Evolutionary conservation across 176 grass and related monocot genomes (phyloP), one percentile per base, ranked within the genome.

Genomic region (Juncus inflexus): DNA sequence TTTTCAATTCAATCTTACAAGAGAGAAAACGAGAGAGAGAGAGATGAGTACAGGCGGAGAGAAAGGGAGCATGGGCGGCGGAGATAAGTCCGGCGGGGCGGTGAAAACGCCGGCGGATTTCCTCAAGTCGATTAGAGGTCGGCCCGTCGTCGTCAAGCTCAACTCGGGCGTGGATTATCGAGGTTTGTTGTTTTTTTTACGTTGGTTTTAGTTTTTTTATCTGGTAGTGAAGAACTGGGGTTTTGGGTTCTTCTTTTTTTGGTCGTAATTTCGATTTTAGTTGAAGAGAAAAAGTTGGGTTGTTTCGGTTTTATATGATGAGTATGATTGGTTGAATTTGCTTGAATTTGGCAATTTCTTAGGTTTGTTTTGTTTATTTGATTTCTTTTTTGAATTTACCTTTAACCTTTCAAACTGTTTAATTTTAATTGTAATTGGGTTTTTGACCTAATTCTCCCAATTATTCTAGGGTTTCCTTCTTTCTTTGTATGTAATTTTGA

Each of bases 131-230:
- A 97, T 97, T 67, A 67, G 85, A 72, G 94, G 94, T 35, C 85
- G 88, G 12, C 85, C 94, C 58, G 94, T 97, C 65, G 88, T 97
- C 42, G 94, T 97, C 19, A 97, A 91, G 83, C 94, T 97, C 60
- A 97, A 97, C 72, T 97, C 85, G 0, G 88, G 83, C 42, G 94
- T 97, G 65, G 94, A 97, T 58, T 97, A 97, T 70, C 64, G 94
- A 89, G 94, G 94, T 97, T 65, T 45, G 0, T 9, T 6, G 60
- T 40, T 43, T 38, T 16, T 16, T 14, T 38, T 0, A 28, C 36
- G 53, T 35, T n/a, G 7, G 11, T 47, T 3, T 10, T 72, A n/a
- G 6, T 6, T 0, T 19, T 58, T 13, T 28, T 1, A 28, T 28
- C 19, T 28, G 19, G 19, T 28, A 28, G 9, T 9, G 43, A 47